Percentiles rank a stretch among this genome's conserved stretches.
Evolutionary conservation across 2,329 filamentous ascomycete genomes (phyloP).

Genomic region (Xylariaceae sp.): DNA sequence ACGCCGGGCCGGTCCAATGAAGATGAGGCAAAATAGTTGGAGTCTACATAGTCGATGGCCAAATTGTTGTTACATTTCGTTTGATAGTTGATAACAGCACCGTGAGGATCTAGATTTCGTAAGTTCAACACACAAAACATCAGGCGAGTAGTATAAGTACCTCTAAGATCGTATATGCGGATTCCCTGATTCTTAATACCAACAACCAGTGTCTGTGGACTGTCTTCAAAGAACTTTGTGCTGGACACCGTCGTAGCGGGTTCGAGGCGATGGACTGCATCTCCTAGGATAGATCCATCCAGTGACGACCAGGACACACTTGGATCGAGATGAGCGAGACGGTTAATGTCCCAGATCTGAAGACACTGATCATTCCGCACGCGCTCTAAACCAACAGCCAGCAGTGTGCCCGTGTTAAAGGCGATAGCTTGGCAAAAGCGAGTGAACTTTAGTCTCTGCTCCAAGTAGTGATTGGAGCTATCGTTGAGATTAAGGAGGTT

Average conservation of each 20-base stretch:
- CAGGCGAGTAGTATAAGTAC: conserved; percentile 49
- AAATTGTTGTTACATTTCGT: conserved; percentile 75
- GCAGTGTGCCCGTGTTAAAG: conserved; percentile 73
- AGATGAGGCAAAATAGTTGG: conserved; percentile 85
- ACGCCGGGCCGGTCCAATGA: conserved; percentile 76
- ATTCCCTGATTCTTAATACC: conserved; percentile 79
- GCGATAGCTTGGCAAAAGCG: conserved; percentile 82
- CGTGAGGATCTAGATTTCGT: conserved; percentile 52
- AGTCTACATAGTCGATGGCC: conserved; percentile 79
- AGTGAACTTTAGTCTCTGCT: conserved; percentile 75
- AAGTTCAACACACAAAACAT: conserved; percentile 20
- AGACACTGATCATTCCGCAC: conserved; percentile 83
- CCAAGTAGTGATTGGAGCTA: conserved; percentile 67
- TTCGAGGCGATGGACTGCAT: conserved; percentile 66
- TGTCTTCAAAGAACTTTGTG: conserved; percentile 81
- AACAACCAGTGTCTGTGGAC: conserved; percentile 75
- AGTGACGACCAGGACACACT: conserved; percentile 57
- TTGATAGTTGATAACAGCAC: conserved; percentile 63
- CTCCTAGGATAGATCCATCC: conserved; percentile 57
- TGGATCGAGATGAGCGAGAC: conserved; percentile 58
- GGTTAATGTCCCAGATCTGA: conserved; percentile 81
- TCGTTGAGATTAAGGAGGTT: conserved; percentile 77
- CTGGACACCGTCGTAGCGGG: conserved; percentile 79
- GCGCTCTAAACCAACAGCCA: conserved; percentile 81
- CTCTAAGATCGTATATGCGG: conserved; percentile 79